Evolutionary conservation across 306 rosid species (phyloP).

Genomic region (Elaeagnus macrophylla): DNA sequence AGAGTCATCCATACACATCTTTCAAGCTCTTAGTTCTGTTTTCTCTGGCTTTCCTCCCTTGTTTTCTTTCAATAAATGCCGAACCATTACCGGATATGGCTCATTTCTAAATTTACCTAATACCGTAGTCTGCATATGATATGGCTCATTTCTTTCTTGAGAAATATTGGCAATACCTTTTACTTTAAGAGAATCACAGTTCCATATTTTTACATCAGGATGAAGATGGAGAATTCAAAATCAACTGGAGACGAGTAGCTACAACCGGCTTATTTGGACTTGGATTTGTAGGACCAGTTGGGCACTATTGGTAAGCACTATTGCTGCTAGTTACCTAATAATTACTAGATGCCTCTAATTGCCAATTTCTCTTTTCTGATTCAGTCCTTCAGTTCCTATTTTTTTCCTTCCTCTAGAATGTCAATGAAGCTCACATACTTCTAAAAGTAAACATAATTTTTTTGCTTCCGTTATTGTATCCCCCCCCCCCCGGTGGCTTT

Average conservation of each 20-base stretch:
- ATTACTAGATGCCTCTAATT: background rate
- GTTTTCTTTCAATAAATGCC: no score
- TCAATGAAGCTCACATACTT: background rate
- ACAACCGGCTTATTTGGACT: conserved; percentile 68
- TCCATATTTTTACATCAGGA: conserved; percentile 10
- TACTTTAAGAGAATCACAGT: background rate
- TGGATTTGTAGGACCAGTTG: conserved; percentile 83
- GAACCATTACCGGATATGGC: no score
- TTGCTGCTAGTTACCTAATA: background rate
- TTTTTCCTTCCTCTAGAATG: background rate
- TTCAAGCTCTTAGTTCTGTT: no score
- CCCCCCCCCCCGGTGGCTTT: background rate
- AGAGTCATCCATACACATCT: no score
- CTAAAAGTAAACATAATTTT: background rate
- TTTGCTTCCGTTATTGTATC: no score
- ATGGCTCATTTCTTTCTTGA: background rate
- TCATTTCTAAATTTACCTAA: no score
- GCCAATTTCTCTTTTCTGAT: background rate
- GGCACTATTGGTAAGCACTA: conserved; percentile 61
- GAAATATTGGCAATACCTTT: background rate
- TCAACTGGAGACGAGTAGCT: conserved; percentile 66
- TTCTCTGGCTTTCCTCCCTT: no score
- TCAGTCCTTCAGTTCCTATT: background rate
- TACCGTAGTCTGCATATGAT: no score
- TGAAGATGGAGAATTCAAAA: conserved; percentile 20